Evolutionary conservation across 495 filamentous ascomycete species (phyloP).

Genomic region (Penicillium tannophilum): DNA sequence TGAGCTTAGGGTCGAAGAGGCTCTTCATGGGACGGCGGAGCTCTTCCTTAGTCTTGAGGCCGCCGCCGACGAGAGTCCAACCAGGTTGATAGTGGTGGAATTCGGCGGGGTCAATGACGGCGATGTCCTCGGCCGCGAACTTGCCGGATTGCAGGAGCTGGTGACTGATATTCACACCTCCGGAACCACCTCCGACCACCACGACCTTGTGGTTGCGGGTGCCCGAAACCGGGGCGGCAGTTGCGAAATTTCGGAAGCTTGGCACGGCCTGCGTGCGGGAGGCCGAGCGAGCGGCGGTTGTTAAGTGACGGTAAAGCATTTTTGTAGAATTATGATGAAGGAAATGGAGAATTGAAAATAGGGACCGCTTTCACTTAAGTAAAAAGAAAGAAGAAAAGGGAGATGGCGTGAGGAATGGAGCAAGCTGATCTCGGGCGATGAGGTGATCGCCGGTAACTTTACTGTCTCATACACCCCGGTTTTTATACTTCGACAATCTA

Average conservation of each 20-base stretch:
- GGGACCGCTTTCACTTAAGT: not conserved
- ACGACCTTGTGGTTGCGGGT: slow-evolving; percentile 60
- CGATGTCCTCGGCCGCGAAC: slow-evolving; percentile 62
- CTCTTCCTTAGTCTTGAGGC: slow-evolving; percentile 59
- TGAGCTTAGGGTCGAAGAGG: slow-evolving; percentile 61
- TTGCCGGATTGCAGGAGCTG: slow-evolving; percentile 60
- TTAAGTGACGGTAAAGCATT: slow-evolving; percentile 27
- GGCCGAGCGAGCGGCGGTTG: slow-evolving; percentile 19
- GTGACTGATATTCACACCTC: slow-evolving; percentile 63
- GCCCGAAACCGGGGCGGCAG: slow-evolving; percentile 39
- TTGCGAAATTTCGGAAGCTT: slow-evolving; percentile 39
- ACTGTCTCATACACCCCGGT: slow-evolving; percentile 2
- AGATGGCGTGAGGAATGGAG: slow-evolving; percentile 1
- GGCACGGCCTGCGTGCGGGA: slow-evolving; percentile 21
- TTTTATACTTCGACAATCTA: not conserved
- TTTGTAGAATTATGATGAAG: not conserved
- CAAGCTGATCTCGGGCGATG: slow-evolving; percentile 5
- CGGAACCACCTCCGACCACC: slow-evolving; percentile 64
- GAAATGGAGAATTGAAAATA: not conserved
- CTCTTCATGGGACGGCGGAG: slow-evolving; percentile 53
- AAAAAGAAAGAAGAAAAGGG: not conserved
- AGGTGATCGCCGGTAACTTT: slow-evolving; percentile 9
- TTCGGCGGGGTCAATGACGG: slow-evolving; percentile 63
- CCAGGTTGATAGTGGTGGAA: slow-evolving; percentile 73
- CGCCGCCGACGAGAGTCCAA: slow-evolving; percentile 70